Percentiles rank a stretch among this genome's conserved stretches.
phyloP scores from a whole-genome alignment of 768 basidiomycete species.

The Leucogyrophana mollusca region DNA sequence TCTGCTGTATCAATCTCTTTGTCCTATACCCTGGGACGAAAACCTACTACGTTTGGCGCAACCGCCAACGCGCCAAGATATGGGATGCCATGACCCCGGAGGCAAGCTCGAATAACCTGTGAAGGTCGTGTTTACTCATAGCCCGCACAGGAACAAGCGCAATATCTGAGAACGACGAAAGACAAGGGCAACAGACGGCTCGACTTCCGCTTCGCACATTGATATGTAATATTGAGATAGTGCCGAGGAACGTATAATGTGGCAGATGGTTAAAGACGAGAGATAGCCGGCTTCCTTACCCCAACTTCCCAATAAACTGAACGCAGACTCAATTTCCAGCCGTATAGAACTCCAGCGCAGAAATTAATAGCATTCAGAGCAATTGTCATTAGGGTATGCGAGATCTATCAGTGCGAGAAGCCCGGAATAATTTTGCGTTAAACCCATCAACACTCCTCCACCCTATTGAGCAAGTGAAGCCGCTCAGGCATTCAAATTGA shows the following conservation, averaged over 20 bases:
- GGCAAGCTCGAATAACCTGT: slow-evolving; percentile 22
- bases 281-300: too few relatives aligned
- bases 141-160: slow-evolving; percentile 42
- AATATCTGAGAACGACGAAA: slow-evolving; percentile 58
- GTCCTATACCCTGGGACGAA: slow-evolving; percentile 50
- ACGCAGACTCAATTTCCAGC: too few relatives aligned
- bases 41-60: slow-evolving; percentile 52
- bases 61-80: slow-evolving; percentile 43
- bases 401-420: too few relatives aligned
- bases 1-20: slow-evolving; percentile 46
- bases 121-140: not conserved
- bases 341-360: too few relatives aligned
- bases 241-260: too few relatives aligned
- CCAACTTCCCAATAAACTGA: too few relatives aligned
- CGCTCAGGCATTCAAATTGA: slow-evolving; percentile 6
- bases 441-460: too few relatives aligned
- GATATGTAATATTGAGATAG: not conserved
- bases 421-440: too few relatives aligned
- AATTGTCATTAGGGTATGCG: too few relatives aligned
- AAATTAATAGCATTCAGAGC: too few relatives aligned
- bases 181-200: slow-evolving; percentile 60
- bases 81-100: slow-evolving; percentile 55
- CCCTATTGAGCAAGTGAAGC: too few relatives aligned
- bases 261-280: too few relatives aligned
- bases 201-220: slow-evolving; percentile 63